Conservation (phyloP, 371 early-diverging fungal genomes). For the Haplosporangium sp. region DNA sequence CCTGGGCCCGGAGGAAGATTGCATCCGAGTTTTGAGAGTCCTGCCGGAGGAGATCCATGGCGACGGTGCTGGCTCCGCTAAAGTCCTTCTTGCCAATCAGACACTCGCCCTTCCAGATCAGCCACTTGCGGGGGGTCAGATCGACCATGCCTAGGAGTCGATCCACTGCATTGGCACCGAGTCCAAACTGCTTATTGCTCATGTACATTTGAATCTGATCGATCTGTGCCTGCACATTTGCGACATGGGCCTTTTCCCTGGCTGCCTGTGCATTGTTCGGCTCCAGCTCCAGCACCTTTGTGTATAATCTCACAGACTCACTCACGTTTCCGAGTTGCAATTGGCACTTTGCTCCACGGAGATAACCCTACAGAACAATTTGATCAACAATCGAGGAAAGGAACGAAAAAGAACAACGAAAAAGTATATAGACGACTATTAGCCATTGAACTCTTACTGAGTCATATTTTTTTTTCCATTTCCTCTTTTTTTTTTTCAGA, state of each 20-base stretch:
- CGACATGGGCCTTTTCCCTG: constrained; percentile 62
- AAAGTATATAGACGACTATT: too few species aligned
- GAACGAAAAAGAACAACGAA: neutral
- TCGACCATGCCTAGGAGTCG: constrained; percentile 72
- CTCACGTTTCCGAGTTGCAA: constrained; percentile 72
- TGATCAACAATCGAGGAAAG: neutral
- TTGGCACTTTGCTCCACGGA: constrained; percentile 81
- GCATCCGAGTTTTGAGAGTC: constrained; percentile 84
- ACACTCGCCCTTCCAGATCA: constrained; percentile 76
- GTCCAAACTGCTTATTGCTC: constrained; percentile 65
- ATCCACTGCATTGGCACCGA: constrained; percentile 74
- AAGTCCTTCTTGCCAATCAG: constrained; percentile 75
- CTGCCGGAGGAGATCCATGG: constrained; percentile 62
- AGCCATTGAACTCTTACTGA: neutral
- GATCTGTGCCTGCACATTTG: constrained; percentile 66
- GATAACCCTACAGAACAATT: constrained; percentile 56
- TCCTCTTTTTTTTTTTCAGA: too few species aligned
- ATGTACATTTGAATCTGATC: constrained; percentile 67
- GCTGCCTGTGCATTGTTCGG: constrained; percentile 58
- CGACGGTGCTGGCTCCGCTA: constrained; percentile 75
- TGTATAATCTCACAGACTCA: constrained; percentile 62
- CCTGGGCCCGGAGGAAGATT: constrained; percentile 75
- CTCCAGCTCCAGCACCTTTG: constrained; percentile 59
- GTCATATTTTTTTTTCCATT: neutral
- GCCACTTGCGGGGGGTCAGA: constrained; percentile 74